Evolutionary conservation across 257 asterid species (phyloP).

Genomic region (Capsicum chinense): DNA sequence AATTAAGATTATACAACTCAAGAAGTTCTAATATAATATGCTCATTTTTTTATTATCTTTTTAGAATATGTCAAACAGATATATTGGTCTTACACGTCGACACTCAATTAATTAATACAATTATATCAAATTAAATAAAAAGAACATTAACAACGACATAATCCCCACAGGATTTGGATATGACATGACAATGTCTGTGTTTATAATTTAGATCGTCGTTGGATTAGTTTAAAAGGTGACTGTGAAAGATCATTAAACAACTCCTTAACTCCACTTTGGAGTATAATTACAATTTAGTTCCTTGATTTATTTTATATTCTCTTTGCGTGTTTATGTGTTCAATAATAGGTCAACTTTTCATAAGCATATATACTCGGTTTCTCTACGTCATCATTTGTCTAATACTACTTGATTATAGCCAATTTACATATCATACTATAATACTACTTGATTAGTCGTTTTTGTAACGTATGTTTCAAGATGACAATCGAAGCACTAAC

Average conservation of each 20-base stretch:
- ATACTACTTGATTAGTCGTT: background rate
- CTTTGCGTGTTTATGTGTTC: background rate
- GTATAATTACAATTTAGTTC: background rate
- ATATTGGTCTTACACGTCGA: background rate
- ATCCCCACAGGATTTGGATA: background rate
- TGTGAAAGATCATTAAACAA: slow-evolving; percentile 13
- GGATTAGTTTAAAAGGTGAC: slow-evolving; percentile 29
- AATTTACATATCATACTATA: background rate
- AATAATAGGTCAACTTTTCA: slow-evolving; percentile 15
- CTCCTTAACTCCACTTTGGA: background rate
- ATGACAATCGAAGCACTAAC: background rate
- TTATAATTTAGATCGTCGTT: background rate
- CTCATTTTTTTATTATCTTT: background rate
- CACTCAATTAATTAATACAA: background rate
- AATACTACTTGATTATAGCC: background rate
- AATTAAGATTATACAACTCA: background rate
- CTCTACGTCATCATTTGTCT: background rate
- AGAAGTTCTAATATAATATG: slow-evolving; percentile 2
- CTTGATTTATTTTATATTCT: background rate
- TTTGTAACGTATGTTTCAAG: background rate
- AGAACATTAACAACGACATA: background rate
- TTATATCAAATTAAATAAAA: background rate
- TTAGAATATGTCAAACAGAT: slow-evolving; percentile 16
- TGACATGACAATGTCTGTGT: slow-evolving; percentile 13
- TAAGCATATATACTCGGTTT: slow-evolving; percentile 3